Percentiles rank a stretch among this genome's conserved stretches.
Evolutionary conservation across 192 early-diverging fungal genomes (phyloP).

Genomic region (Backusella westeae): DNA sequence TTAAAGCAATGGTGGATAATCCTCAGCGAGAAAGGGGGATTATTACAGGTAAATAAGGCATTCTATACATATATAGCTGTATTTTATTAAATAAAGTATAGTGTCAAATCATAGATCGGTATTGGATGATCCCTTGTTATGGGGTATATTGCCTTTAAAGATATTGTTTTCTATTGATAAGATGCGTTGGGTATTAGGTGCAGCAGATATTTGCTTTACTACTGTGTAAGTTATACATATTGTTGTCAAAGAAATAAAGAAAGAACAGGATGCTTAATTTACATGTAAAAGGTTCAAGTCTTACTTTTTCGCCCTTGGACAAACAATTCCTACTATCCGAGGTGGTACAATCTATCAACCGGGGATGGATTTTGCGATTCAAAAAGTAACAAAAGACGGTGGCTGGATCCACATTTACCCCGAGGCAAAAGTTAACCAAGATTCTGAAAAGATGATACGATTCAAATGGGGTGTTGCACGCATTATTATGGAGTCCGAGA

Average conservation of each 20-base stretch:
- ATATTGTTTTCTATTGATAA: slow-evolving; percentile 44
- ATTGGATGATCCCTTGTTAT: slow-evolving; percentile 74
- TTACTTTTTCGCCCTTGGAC: slow-evolving; percentile 73
- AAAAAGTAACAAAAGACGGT: slow-evolving; percentile 52
- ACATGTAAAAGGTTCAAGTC: slow-evolving; percentile 38
- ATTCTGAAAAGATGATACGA: slow-evolving; percentile 43
- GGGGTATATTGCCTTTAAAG: slow-evolving; percentile 68
- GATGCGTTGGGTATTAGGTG: slow-evolving; percentile 85
- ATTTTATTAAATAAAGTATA: slow-evolving; percentile 17
- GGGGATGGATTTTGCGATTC: slow-evolving; percentile 74
- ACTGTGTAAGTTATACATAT: slow-evolving; percentile 51
- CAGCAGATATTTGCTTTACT: slow-evolving; percentile 82
- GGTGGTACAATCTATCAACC: slow-evolving; percentile 87
- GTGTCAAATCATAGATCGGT: slow-evolving; percentile 76
- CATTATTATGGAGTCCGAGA: slow-evolving; percentile 76
- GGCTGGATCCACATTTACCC: slow-evolving; percentile 92
- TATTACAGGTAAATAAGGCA: slow-evolving; percentile 51
- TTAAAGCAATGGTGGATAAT: slow-evolving; percentile 53
- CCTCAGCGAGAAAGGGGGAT: slow-evolving; percentile 55
- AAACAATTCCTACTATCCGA: slow-evolving; percentile 80
- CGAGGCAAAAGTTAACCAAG: slow-evolving; percentile 74
- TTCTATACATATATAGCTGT: not conserved
- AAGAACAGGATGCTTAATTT: not conserved
- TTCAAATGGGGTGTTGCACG: slow-evolving; percentile 90
- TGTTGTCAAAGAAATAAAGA: not conserved